Base-by-base conservation (phyloP, 148 eudicot genomes). In the Nepenthes gracilis region DNA sequence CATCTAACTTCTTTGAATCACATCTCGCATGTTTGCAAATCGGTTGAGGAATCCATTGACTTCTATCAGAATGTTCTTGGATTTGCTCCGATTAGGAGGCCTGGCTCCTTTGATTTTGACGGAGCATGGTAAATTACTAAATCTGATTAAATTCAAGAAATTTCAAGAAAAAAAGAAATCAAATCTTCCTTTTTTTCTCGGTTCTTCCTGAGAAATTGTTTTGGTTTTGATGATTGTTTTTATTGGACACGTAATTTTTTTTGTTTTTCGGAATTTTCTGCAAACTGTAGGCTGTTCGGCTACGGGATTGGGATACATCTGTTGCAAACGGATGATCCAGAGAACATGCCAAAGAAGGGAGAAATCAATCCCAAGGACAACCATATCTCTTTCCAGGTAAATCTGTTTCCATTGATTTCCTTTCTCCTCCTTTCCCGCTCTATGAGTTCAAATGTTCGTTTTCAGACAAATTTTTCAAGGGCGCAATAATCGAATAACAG, bases 301-400 rank as follows among this genome's bases (percentile, higher is more conserved):
- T 80, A 67, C 36, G 97, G 95, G 72, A 77, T 87, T 61, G 97
- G 97, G 12, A 84, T 90, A 54, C 97, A 90, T 74, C 72, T 90
- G 43, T 61, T 90, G 67, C 95, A 86, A 64, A 74, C 91, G 9
- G 70, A 82, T 23, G 83, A 87, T 6, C 86, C 89, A 14, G 89
- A 81, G 10, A 74, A 74, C 7, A 66, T 81, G 76, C 81, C 77
- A 0, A 75, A 70, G 77, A 90, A 87, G 65, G 75, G 64, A 0
- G 88, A 73, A 61, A 87, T 90, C 55, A 84, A 87, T 63, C 95
- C 97, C 57, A 85, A 90, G 61, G 91, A 84, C 36, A 86, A 86
- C 48, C 97, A 90, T 70, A 90, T 90, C 65, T 90, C 97, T 11
- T 90, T 90, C 55, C 97, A 90, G 97, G 97, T n/a, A n/a, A n/a